phyloP scores from a whole-genome alignment of 345 rosid species.

The Gossypium turneri region DNA sequence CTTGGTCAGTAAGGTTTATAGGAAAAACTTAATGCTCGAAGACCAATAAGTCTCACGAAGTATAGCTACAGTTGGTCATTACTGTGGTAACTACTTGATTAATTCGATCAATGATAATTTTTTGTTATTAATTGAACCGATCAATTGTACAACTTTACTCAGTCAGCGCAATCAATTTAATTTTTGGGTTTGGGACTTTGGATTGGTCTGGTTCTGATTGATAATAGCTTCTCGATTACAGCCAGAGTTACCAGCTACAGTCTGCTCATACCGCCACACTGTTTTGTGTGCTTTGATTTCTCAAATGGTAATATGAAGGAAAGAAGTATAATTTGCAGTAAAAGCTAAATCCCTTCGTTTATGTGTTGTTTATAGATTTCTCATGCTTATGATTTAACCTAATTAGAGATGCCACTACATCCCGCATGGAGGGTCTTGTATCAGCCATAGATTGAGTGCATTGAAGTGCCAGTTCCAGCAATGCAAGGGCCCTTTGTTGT shows the following conservation, averaged over 20 bases:
- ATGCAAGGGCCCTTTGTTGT: slow-evolving; percentile 28
- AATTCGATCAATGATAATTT: too few relatives aligned
- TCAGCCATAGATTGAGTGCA: slow-evolving; percentile 24
- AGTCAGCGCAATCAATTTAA: background rate
- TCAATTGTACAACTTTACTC: too few relatives aligned
- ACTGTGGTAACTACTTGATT: too few relatives aligned
- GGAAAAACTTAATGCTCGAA: too few relatives aligned
- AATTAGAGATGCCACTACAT: slow-evolving; percentile 28
- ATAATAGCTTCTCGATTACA: background rate
- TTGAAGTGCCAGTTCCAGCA: slow-evolving; percentile 36
- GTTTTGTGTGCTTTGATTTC: background rate
- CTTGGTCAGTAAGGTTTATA: too few relatives aligned
- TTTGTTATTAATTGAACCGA: too few relatives aligned
- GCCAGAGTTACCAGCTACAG: background rate
- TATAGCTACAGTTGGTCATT: too few relatives aligned
- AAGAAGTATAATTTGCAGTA: slow-evolving; percentile 52
- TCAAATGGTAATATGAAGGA: background rate
- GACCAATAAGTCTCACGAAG: too few relatives aligned
- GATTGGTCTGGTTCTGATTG: background rate
- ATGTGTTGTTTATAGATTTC: background rate
- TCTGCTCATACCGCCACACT: background rate
- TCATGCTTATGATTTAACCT: slow-evolving; percentile 25
- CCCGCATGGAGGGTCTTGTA: slow-evolving; percentile 39
- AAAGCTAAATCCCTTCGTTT: background rate
- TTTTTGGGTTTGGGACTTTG: background rate